Conservation (phyloP, 768 basidiomycete genomes). For the Russula sp. region DNA sequence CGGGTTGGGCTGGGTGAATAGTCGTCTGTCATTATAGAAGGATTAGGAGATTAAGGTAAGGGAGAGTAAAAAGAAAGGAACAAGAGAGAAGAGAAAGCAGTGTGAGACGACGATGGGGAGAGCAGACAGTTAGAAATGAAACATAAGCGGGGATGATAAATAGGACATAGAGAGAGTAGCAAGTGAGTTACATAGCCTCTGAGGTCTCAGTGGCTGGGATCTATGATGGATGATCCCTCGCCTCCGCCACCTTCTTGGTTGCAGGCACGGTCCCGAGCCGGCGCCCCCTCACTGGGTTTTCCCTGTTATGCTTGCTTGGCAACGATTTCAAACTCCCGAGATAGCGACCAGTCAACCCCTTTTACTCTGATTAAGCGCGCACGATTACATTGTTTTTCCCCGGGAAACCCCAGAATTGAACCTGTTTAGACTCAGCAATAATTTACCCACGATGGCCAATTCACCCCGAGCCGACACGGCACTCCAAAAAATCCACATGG, state of each 20-base stretch:
- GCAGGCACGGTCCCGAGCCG: not conserved
- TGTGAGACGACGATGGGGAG: conserved; percentile 18
- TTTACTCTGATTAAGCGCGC: not conserved
- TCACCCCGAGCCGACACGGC: conserved; percentile 16
- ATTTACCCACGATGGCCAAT: conserved; percentile 17
- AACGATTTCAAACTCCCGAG: not conserved
- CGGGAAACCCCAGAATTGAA: not conserved
- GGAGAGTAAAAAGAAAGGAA: conserved; percentile 14
- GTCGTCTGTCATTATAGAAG: conserved; percentile 25
- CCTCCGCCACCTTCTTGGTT: conserved; percentile 3
- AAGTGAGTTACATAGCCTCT: conserved; percentile 18
- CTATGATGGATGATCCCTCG: conserved; percentile 13
- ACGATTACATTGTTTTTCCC: not conserved
- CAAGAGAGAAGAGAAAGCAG: conserved; percentile 9
- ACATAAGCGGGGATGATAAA: conserved; percentile 24
- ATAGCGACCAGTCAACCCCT: not conserved
- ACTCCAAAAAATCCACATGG: conserved; percentile 1
- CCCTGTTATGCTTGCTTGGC: not conserved
- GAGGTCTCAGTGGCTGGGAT: not conserved
- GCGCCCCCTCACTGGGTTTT: not conserved
- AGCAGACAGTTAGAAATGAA: conserved; percentile 12
- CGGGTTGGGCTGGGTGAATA: conserved; percentile 18
- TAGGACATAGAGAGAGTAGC: conserved; percentile 19
- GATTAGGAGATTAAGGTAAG: conserved; percentile 21
- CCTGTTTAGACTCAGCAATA: not conserved